Percentiles rank a stretch among this genome's conserved stretches.
Evolutionary conservation across 202 grass and related monocot species (phyloP).

Genomic region (Carex arenaria): DNA sequence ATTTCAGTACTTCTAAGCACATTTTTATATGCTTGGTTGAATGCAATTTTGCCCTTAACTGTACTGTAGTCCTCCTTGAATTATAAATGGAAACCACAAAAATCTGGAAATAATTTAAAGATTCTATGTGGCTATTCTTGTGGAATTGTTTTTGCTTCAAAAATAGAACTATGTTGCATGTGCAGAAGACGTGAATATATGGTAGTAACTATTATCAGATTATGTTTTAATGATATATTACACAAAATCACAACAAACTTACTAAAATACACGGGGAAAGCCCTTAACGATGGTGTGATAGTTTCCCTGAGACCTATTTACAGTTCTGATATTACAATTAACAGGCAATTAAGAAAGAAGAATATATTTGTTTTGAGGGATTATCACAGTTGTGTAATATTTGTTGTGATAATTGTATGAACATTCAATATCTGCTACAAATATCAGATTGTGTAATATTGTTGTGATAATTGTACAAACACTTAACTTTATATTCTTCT

Average conservation of each 20-base stretch:
- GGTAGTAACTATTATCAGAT: background rate
- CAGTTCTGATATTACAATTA: background rate
- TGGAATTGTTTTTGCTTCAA: background rate
- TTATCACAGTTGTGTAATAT: no score
- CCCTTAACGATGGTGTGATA: background rate
- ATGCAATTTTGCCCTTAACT: background rate
- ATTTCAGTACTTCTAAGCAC: background rate
- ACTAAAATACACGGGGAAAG: background rate
- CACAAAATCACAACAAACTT: background rate
- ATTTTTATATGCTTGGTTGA: background rate
- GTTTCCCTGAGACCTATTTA: background rate
- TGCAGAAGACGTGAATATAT: background rate
- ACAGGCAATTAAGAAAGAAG: background rate
- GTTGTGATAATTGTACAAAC: no score
- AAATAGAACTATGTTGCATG: background rate
- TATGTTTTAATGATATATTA: background rate
- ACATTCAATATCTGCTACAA: no score
- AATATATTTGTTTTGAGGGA: background rate
- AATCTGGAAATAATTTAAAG: background rate
- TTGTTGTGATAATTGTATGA: no score
- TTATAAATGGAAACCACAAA: background rate
- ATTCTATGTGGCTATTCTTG: background rate
- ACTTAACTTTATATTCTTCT: no score
- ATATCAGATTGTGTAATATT: no score
- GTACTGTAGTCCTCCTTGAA: background rate